phyloP scores from a whole-genome alignment of 2,329 filamentous ascomycete genomes.

The Clonostachys rosea region DNA sequence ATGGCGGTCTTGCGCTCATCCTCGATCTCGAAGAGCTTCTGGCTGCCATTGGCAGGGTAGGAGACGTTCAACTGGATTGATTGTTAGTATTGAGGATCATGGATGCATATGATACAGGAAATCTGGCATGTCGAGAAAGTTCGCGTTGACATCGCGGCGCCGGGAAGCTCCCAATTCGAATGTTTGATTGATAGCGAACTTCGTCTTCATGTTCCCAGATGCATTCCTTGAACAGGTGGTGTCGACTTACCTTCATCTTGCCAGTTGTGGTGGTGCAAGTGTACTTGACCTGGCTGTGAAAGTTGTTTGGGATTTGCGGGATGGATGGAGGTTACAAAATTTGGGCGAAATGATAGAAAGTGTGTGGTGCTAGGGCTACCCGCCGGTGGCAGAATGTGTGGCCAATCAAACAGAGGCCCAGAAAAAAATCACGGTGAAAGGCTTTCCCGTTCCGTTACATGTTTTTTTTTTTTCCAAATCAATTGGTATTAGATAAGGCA shows the following conservation, averaged over 20 bases:
- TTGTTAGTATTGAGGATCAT: conserved; percentile 9
- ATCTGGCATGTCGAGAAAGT: not conserved
- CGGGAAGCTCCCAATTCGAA: not conserved
- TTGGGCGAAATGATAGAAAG: conserved; percentile 29
- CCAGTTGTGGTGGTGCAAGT: conserved; percentile 39
- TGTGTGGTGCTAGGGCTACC: conserved; percentile 36
- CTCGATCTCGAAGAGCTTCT: conserved; percentile 98
- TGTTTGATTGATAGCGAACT: not conserved
- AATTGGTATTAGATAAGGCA: too few species aligned
- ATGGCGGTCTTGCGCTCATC: conserved; percentile 99
- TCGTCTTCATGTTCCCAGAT: not conserved
- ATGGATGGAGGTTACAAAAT: conserved; percentile 22
- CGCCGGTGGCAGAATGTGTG: not conserved
- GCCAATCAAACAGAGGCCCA: conserved; percentile 21
- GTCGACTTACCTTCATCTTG: conserved; percentile 40
- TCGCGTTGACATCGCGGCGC: not conserved
- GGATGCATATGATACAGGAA: too few species aligned
- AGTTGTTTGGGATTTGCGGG: conserved; percentile 19
- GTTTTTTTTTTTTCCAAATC: not conserved
- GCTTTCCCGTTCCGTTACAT: conserved; percentile 8
- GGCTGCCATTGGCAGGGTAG: conserved; percentile 98
- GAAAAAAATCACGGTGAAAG: conserved; percentile 9
- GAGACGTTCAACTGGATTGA: conserved; percentile 56
- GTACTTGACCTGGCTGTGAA: conserved; percentile 34
- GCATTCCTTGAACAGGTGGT: not conserved